Evolutionary conservation across 1,284 basidiomycete species (phyloP).

Genomic region (Mycena citricolor): DNA sequence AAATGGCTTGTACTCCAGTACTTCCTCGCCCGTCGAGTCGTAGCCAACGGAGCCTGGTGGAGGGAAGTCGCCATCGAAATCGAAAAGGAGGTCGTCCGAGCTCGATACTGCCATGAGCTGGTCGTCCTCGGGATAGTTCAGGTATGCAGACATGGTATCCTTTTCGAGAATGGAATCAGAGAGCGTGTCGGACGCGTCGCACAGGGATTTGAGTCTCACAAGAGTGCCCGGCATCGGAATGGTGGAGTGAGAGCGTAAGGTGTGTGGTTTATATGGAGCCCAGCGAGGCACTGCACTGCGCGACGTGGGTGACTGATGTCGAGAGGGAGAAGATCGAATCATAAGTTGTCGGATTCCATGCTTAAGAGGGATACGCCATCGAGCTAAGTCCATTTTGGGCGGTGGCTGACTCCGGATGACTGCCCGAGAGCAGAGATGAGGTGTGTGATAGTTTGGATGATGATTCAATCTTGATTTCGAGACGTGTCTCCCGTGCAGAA

Average conservation of each 20-base stretch:
- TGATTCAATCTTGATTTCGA: no score
- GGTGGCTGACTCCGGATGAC: conserved; percentile 38
- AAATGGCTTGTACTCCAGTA: conserved; percentile 11
- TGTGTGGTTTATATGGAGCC: conserved; percentile 34
- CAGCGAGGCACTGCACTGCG: conserved; percentile 3
- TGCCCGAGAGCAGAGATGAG: no score
- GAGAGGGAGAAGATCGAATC: conserved; percentile 22
- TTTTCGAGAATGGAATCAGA: conserved; percentile 41
- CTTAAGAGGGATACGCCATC: conserved; percentile 41
- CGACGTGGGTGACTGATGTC: conserved; percentile 25
- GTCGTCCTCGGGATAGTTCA: conserved; percentile 51
- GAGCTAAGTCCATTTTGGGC: conserved; percentile 37
- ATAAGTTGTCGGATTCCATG: conserved; percentile 27
- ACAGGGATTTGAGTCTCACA: conserved; percentile 34
- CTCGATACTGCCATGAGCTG: conserved; percentile 56
- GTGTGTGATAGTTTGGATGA: no score
- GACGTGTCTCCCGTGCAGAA: no score
- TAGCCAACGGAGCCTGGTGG: conserved; percentile 37
- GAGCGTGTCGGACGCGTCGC: conserved; percentile 28
- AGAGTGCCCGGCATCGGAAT: conserved; percentile 39
- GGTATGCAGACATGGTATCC: conserved; percentile 38
- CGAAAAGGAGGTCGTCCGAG: conserved; percentile 39
- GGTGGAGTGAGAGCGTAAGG: conserved; percentile 25
- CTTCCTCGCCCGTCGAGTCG: conserved; percentile 33
- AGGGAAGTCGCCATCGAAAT: conserved; percentile 55